A percentile compares a stretch with the other conserved stretches of the same genome.
Evolutionary conservation across 2,329 filamentous ascomycete genomes (phyloP).

Genomic region (Hysterium pulicare): DNA sequence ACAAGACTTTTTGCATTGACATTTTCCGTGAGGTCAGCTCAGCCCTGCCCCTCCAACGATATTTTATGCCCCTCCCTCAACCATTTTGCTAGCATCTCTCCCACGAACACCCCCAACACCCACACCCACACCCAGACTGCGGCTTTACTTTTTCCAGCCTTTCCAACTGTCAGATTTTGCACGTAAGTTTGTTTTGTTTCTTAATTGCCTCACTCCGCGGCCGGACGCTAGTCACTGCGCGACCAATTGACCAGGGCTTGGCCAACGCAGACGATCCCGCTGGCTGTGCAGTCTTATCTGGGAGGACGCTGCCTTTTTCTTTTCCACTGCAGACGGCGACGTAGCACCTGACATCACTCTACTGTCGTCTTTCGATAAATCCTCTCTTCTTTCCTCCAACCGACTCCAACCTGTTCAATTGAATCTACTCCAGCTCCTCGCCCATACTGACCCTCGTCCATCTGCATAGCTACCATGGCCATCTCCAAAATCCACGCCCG

Average conservation of each 20-base stretch:
- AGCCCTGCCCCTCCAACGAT: too few relatives aligned
- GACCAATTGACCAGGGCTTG: conserved; percentile 14
- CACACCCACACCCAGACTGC: too few relatives aligned
- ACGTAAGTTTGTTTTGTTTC: conserved; percentile 32
- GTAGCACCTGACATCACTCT: conserved; percentile 16
- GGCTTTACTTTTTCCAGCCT: conserved; percentile 13
- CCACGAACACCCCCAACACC: too few relatives aligned
- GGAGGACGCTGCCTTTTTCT: conserved; percentile 27
- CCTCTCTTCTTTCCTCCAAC: conserved; percentile 17
- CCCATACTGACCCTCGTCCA: conserved; percentile 14
- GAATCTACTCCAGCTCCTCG: conserved; percentile 14
- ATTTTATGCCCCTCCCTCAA: neutral
- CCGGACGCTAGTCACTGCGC: conserved; percentile 26
- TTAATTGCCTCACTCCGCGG: conserved; percentile 31
- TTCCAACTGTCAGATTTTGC: conserved; percentile 5
- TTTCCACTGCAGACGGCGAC: conserved; percentile 9
- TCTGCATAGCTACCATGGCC: conserved; percentile 63
- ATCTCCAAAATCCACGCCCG: conserved; percentile 58
- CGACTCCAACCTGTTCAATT: conserved; percentile 19
- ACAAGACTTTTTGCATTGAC: too few relatives aligned
- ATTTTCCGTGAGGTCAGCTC: too few relatives aligned
- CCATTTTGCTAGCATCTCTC: neutral
- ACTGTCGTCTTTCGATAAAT: conserved; percentile 13
- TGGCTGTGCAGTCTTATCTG: conserved; percentile 20
- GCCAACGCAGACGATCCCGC: conserved; percentile 12